Evolutionary conservation across 257 asterid genomes (phyloP), one percentile per base, ranked within the genome.

Genomic region (Lavandula angustifolia): DNA sequence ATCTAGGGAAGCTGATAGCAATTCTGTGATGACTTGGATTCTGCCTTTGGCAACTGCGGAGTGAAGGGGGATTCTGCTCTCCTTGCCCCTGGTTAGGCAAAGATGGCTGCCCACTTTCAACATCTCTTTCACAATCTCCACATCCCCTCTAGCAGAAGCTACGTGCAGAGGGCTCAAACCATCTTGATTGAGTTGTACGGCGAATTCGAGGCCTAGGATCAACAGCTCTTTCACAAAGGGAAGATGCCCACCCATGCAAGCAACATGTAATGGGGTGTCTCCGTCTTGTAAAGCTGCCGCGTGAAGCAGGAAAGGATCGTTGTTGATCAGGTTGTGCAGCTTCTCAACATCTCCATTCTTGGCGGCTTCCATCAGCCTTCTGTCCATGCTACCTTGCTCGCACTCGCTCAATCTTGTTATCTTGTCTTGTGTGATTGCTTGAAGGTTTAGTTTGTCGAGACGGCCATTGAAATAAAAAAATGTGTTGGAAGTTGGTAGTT

Each of bases 121-220:
- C 0, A 81, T 37, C 73, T 78, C 73, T 7, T 40, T 73, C 56
- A 72, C 82, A 14, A 78, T 67, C 66, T 78, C 84, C 8, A 42
- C 8, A 37, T 78, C 54, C 7, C 86, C 81, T 18, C 29, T 65
- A 7, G 80, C 80, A 3, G 77, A 60, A 3, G 82, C 84, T 22
- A 81, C 65, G 59, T 76, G 82, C 51, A 79, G 40, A 29, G 80
- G 80, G 68, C 60, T 78, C 0, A 68, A 64, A 2, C 85, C 85
- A 3, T 72, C 75, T 10, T 14, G 29, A 67, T 73, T 75, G 34
- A 75, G 3, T 9, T 72, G 70, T 3, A 1, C 54, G 2, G 69
- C 69, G 2, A 68, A 68, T 32, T 61, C 68, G 0, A 75, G 73
- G 13, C 12, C 8, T 1, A 33, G 71, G 9, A 6, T 68, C 67